Percentiles rank a stretch among this genome's conserved stretches.
Conservation (phyloP, 441 rosid genomes). For the Populus hybrid region DNA sequence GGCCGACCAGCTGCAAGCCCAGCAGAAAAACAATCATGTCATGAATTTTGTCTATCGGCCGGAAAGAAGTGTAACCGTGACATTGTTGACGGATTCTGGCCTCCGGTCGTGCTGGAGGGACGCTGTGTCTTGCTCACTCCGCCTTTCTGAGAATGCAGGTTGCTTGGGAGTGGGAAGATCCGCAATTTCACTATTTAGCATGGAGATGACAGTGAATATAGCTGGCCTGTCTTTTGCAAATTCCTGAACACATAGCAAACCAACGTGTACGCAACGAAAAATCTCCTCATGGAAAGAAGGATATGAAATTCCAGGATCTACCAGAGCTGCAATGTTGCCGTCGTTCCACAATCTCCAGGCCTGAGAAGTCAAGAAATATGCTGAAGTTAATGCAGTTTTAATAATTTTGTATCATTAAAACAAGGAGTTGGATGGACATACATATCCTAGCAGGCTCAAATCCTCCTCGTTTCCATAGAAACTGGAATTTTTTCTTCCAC, state of each 20-base stretch:
- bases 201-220: neutral
- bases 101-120: neutral
- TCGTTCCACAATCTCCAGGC: conserved; percentile 67
- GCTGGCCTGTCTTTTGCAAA: conserved; percentile 48
- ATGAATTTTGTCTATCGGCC: neutral
- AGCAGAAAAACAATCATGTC: neutral
- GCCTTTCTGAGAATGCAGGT: neutral
- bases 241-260: conserved; percentile 38
- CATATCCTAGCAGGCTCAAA: conserved; percentile 43
- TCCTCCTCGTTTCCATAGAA: neutral
- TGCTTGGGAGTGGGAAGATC: neutral
- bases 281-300: conserved; percentile 25
- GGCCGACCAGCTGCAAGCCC: neutral
- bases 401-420: neutral
- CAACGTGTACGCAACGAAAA: conserved; percentile 46
- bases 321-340: conserved; percentile 26
- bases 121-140: neutral
- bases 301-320: conserved; percentile 26
- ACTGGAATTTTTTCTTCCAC: too few species aligned
- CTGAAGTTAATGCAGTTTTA: neutral
- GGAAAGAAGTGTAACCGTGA: neutral
- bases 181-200: neutral
- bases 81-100: neutral
- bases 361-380: conserved; percentile 18
- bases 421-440: conserved; percentile 21